Evolutionary conservation across 1,284 basidiomycete genomes (phyloP).

Genomic region (Fomitopsis palustris): DNA sequence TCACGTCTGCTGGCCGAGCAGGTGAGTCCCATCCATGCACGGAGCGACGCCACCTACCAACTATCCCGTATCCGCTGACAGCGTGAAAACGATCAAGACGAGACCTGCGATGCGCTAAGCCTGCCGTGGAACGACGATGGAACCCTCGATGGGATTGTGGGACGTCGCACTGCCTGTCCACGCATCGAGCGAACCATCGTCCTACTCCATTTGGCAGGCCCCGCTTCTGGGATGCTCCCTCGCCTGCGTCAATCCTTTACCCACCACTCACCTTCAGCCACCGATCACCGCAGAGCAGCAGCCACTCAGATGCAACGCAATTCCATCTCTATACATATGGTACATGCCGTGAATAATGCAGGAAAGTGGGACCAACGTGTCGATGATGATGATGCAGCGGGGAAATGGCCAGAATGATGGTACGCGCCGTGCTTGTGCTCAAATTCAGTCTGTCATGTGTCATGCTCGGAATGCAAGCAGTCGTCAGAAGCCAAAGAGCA

Average conservation of each 20-base stretch:
- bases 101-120: background rate
- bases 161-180: background rate
- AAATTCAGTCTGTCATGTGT: background rate
- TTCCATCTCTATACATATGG: background rate
- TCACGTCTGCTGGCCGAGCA: no score
- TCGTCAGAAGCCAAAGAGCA: background rate
- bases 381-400: background rate
- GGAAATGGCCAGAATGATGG: background rate
- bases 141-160: no score
- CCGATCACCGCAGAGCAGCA: background rate
- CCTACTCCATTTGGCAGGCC: background rate
- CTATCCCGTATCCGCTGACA: background rate
- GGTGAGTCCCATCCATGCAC: no score
- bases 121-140: background rate
- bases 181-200: background rate
- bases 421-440: background rate
- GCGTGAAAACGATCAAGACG: background rate
- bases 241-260: background rate
- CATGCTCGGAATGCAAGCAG: background rate
- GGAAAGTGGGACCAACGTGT: background rate
- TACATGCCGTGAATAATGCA: background rate
- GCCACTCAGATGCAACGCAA: background rate
- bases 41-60: no score
- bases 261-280: background rate
- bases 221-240: background rate